phyloP scores from a whole-genome alignment of 371 early-diverging fungal genomes.

The Mucor saturninus region DNA sequence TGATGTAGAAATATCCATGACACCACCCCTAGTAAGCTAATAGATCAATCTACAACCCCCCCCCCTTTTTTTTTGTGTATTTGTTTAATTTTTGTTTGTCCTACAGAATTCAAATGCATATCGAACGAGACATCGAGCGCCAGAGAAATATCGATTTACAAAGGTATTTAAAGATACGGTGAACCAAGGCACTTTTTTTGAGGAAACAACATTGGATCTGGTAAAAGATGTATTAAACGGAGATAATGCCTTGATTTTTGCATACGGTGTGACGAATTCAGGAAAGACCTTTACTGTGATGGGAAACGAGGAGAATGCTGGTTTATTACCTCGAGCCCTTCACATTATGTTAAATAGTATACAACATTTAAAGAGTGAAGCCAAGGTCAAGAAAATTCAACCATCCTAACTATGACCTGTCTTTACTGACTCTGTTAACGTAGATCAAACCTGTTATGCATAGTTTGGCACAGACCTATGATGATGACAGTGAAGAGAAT shows the following conservation, averaged over 20 bases:
- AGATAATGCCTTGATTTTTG: slow-evolving; percentile 68
- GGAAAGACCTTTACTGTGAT: slow-evolving; percentile 82
- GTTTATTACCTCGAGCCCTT: slow-evolving; percentile 66
- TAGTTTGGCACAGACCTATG: slow-evolving; percentile 42
- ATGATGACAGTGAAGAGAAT: slow-evolving; percentile 38
- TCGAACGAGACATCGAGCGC: slow-evolving; percentile 43
- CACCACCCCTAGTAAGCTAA: slow-evolving; percentile 46
- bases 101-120: slow-evolving; percentile 39
- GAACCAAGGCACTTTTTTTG: slow-evolving; percentile 60
- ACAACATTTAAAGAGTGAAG: slow-evolving; percentile 34
- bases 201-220: slow-evolving; percentile 63
- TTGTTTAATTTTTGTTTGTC: not conserved
- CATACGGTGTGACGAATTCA: slow-evolving; percentile 81
- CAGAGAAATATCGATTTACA: slow-evolving; percentile 67
- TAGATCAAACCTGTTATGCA: slow-evolving; percentile 54
- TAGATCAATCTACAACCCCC: no score
- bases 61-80: no score
- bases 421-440: not conserved
- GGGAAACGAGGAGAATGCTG: slow-evolving; percentile 52
- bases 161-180: slow-evolving; percentile 58
- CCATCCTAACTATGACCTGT: not conserved
- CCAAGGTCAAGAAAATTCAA: slow-evolving; percentile 29
- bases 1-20: slow-evolving; percentile 48
- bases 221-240: slow-evolving; percentile 55
- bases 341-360: slow-evolving; percentile 60